Evolutionary conservation across 169 alveolate genomes (phyloP).

Genomic region (Plasmodium vinckei): DNA sequence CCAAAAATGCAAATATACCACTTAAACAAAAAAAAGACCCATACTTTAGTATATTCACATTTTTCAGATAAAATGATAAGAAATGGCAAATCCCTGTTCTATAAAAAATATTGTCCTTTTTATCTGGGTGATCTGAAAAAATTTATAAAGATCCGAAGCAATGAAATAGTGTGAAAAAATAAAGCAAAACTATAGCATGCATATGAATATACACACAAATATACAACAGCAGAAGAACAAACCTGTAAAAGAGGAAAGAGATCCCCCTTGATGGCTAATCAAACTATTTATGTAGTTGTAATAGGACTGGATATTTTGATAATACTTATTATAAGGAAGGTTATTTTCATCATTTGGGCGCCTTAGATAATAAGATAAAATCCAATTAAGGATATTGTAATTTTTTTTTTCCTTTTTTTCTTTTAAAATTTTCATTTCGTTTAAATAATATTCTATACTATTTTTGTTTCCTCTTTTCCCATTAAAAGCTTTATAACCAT

Average conservation of each 20-base stretch:
- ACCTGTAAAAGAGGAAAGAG: too few relatives aligned
- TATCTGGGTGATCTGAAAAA: conserved; percentile 77
- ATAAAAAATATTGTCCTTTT: conserved; percentile 75
- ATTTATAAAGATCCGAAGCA: too few relatives aligned
- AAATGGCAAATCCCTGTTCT: conserved; percentile 72
- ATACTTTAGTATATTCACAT: conserved; percentile 33
- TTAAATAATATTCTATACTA: conserved; percentile 68
- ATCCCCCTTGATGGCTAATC: background rate
- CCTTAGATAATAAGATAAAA: conserved; percentile 45
- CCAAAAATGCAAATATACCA: conserved; percentile 14
- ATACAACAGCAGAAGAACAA: too few relatives aligned
- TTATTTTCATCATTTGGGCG: conserved; percentile 9
- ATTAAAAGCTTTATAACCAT: conserved; percentile 22
- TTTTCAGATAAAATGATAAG: conserved; percentile 48
- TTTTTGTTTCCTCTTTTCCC: conserved; percentile 13
- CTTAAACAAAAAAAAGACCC: conserved; percentile 31
- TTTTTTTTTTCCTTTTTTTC: conserved; percentile 57
- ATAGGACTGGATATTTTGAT: conserved; percentile 48
- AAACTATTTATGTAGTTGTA: conserved; percentile 40
- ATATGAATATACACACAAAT: too few relatives aligned
- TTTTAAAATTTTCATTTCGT: conserved; percentile 58
- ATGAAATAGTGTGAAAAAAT: too few relatives aligned
- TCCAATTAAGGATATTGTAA: conserved; percentile 52
- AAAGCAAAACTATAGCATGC: too few relatives aligned
- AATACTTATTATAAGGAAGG: conserved; percentile 11